These are phyloP conservation scores for Carex littledalei DNA, from an alignment of 176 grass and related monocot species.

Conservation along the genomic window DNA sequence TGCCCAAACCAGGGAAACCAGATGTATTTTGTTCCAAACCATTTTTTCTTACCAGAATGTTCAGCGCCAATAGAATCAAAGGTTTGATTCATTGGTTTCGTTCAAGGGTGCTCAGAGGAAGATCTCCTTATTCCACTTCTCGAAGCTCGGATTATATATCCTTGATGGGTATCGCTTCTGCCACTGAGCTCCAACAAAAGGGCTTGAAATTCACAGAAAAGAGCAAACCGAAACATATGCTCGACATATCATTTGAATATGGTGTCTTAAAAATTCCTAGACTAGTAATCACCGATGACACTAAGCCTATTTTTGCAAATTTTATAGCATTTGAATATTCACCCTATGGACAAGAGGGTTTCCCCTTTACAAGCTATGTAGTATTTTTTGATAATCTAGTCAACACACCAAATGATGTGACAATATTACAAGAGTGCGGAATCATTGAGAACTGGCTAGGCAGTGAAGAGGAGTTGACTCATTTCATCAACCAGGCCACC, in stretches of 20 bases:
- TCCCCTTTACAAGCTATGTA: background rate
- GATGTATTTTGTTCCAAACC: background rate
- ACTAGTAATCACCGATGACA: background rate
- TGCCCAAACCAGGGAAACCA: background rate
- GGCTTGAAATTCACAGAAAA: conserved; percentile 5
- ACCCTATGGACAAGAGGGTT: background rate
- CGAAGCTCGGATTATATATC: background rate
- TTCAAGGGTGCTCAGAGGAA: background rate
- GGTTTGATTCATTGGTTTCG: background rate
- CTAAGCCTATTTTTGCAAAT: background rate
- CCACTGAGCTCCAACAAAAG: background rate
- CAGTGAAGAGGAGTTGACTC: background rate
- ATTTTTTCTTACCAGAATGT: background rate
- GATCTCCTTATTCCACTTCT: background rate
- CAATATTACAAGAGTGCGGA: background rate
- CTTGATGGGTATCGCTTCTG: background rate
- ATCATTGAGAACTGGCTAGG: background rate
- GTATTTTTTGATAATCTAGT: background rate
- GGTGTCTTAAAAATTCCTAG: conserved; percentile 1
- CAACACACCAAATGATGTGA: conserved; percentile 1
- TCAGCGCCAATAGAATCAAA: background rate
- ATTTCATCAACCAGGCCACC: background rate
- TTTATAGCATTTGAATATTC: conserved; percentile 1
- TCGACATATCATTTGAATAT: conserved; percentile 1
- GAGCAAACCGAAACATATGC: background rate